Percentiles rank a stretch among this genome's conserved stretches.
These are phyloP conservation scores for Salicornia ramosissima DNA, from an alignment of 148 eudicot species.

Conservation along the genomic window DNA sequence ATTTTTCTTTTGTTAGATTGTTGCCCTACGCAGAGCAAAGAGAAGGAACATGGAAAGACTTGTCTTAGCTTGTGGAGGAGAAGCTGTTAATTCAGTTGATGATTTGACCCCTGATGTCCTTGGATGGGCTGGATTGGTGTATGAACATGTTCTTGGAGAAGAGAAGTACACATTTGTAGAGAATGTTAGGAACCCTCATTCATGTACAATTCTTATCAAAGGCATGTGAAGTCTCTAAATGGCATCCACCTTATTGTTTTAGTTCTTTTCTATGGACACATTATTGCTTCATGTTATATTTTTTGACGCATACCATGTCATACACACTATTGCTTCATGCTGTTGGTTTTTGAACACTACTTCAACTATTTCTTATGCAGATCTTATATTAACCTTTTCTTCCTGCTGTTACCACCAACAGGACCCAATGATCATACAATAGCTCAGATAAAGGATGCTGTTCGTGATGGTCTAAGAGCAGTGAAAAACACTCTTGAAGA, in stretches of 20 bases:
- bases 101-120: constrained; percentile 83
- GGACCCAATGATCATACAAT: constrained; percentile 99
- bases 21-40: constrained; percentile 92
- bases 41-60: constrained; percentile 95
- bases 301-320: too few species aligned
- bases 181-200: constrained; percentile 88
- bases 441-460: constrained; percentile 98
- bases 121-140: constrained; percentile 98
- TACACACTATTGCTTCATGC: neutral
- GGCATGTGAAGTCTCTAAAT: constrained; percentile 33
- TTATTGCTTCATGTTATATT: neutral
- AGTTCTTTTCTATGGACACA: neutral
- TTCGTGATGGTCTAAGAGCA: constrained; percentile 94
- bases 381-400: neutral
- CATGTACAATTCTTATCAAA: constrained; percentile 90
- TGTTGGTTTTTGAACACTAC: neutral
- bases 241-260: neutral
- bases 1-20: constrained; percentile 41
- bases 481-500: constrained; percentile 95
- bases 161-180: constrained; percentile 95
- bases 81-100: constrained; percentile 89
- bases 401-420: constrained; percentile 23
- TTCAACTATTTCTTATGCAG: neutral
- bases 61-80: constrained; percentile 98
- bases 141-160: constrained; percentile 96